phyloP scores from a whole-genome alignment of 192 early-diverging fungal species.

The Mortierella claussenii region DNA sequence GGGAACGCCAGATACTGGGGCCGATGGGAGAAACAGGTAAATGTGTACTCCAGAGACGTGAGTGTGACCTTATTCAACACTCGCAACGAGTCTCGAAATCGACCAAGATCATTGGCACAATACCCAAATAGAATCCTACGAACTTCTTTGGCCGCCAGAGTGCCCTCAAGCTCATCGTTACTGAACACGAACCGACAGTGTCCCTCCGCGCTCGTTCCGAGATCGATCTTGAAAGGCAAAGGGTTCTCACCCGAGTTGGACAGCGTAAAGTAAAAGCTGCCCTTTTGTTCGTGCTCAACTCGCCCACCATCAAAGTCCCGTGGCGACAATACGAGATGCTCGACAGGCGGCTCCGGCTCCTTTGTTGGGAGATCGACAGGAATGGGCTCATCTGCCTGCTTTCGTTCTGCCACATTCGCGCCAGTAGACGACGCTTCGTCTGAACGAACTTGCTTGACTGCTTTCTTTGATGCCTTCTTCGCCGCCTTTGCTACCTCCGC shows the following conservation, averaged over 20 bases:
- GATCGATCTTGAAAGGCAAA: constrained; percentile 50
- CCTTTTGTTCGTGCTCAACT: constrained; percentile 58
- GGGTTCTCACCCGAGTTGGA: constrained; percentile 48
- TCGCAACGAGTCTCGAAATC: constrained; percentile 60
- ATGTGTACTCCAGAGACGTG: constrained; percentile 50
- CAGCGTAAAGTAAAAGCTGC: constrained; percentile 64
- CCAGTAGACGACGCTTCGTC: too few relatives aligned
- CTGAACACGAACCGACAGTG: constrained; percentile 40
- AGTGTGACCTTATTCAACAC: constrained; percentile 56
- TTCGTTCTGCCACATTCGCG: constrained; percentile 3
- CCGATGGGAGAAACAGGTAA: constrained; percentile 65
- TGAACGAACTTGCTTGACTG: background rate
- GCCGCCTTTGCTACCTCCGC: background rate
- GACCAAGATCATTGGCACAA: constrained; percentile 60
- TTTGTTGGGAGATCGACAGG: too few relatives aligned
- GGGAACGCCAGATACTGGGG: constrained; percentile 72
- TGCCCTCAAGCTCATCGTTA: constrained; percentile 34
- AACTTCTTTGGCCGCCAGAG: constrained; percentile 63
- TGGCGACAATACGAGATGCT: constrained; percentile 56
- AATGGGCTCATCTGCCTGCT: too few relatives aligned
- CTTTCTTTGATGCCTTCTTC: background rate
- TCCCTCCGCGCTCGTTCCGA: background rate
- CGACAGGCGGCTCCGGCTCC: background rate
- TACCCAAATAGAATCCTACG: constrained; percentile 68
- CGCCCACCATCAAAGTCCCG: constrained; percentile 61